A percentile compares a stretch with the other conserved stretches of the same genome.
These are phyloP conservation scores for Rhizomucor pusillus DNA, from an alignment of 371 early-diverging fungal genomes.

Conservation along the genomic window DNA sequence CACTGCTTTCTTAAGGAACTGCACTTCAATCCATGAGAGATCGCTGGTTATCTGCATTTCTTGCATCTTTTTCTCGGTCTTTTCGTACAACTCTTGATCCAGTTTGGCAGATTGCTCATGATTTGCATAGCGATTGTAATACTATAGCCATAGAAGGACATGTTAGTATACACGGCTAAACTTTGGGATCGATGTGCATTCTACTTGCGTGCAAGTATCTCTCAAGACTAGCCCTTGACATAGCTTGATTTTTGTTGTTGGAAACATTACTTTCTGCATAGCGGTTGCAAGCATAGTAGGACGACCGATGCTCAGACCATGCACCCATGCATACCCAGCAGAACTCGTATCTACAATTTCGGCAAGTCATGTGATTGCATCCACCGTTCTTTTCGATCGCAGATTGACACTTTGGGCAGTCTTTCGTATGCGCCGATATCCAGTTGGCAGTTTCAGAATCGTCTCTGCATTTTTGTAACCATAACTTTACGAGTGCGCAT, in stretches of 20 bases:
- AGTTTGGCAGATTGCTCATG: conserved; percentile 90
- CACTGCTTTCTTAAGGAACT: conserved; percentile 88
- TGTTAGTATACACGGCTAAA: not conserved
- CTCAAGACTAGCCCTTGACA: conserved; percentile 78
- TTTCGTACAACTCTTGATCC: conserved; percentile 73
- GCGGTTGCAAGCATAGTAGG: conserved; percentile 83
- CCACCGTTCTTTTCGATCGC: conserved; percentile 96
- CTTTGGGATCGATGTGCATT: not conserved
- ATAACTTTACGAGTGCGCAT: conserved; percentile 75
- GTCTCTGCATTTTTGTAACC: conserved; percentile 92
- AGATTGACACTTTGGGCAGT: conserved; percentile 85
- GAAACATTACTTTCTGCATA: conserved; percentile 75
- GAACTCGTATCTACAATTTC: conserved; percentile 77
- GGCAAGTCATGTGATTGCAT: conserved; percentile 89
- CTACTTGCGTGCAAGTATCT: conserved; percentile 82
- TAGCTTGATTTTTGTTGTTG: conserved; percentile 71
- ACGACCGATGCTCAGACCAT: conserved; percentile 87
- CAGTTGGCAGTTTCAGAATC: conserved; percentile 95
- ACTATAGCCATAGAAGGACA: conserved; percentile 39
- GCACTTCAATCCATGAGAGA: conserved; percentile 95
- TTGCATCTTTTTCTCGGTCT: conserved; percentile 90
- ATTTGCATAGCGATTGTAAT: conserved; percentile 91
- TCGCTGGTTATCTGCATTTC: conserved; percentile 80
- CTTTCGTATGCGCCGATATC: conserved; percentile 92
- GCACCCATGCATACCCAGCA: conserved; percentile 83